Evolutionary conservation across 106 monocot species (phyloP), one percentile per base, ranked within the genome.

Genomic region (Acorus gramineus): DNA sequence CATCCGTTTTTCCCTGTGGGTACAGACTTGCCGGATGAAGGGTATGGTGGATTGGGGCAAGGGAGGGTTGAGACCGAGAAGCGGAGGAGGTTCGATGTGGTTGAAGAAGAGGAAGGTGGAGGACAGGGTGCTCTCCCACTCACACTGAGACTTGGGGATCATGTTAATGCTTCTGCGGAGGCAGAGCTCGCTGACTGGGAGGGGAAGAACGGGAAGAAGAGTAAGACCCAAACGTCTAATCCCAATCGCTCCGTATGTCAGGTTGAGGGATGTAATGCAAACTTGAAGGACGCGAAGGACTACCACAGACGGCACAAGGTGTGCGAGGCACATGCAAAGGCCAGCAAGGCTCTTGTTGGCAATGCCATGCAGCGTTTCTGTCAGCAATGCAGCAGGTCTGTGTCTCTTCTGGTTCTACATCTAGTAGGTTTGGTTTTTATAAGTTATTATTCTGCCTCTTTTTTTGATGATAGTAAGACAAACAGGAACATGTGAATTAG

Each of bases 221-320:
- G 71, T 46, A 79, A 67, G 65, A 13, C 74, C 10, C 86, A 77
- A 50, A 64, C 50, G 8, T 68, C 65, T 11, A 70, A 5, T 75
- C 64, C 71, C 46, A 80, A 52, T 52, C 76, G 78, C 13, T 70
- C 64, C 5, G 8, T 60, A 28, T 92, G 92, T 62, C 92, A 92
- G 68, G 92, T 92, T 3, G 92, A 87, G 54, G 84, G 79, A 51
- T 92, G 92, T 60, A 69, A 49, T 55, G 81, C 82, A 46, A 84
- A 92, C 64, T 71, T 92, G 47, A 77, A 62, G 10, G 67, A 28
- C 5, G 73, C 74, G 2, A 92, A 77, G 66, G 87, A 82, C 59
- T 92, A 92, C 69, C 87, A 92, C 69, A 78, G 92, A 51, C 76
- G 92, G 46, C 92, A 92, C 73, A 92, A 92, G 55, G 92, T 87